Conservation (phyloP, 2,329 filamentous ascomycete species). For the Achaetomium macrosporum region DNA sequence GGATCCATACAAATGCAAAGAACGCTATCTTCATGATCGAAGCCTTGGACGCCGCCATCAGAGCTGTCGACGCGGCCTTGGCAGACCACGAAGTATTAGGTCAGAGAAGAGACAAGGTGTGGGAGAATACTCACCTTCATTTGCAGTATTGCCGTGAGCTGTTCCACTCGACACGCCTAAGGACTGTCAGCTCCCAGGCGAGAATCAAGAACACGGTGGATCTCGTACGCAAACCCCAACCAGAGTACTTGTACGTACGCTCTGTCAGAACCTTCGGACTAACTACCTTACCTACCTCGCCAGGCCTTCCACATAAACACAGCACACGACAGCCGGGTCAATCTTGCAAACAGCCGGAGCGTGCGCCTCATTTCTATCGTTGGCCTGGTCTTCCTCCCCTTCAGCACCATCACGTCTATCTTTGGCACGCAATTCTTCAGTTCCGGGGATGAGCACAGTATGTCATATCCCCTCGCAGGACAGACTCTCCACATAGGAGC, state of each 20-base stretch:
- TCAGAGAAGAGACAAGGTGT: background rate
- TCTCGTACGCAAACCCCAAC: background rate
- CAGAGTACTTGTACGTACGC: background rate
- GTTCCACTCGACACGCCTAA: slow-evolving; percentile 6
- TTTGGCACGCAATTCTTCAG: slow-evolving; percentile 17
- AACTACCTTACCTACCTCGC: background rate
- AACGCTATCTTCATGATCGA: slow-evolving; percentile 11
- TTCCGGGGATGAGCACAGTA: background rate
- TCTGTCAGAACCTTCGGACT: no score
- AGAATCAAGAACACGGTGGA: slow-evolving; percentile 13
- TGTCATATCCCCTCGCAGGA: no score
- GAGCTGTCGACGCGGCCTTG: slow-evolving; percentile 1
- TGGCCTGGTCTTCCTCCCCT: slow-evolving; percentile 13
- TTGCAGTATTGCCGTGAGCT: slow-evolving; percentile 4
- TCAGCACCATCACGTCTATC: slow-evolving; percentile 9
- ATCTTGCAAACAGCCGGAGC: slow-evolving; percentile 11
- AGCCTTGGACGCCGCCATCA: slow-evolving; percentile 6
- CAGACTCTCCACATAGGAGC: no score
- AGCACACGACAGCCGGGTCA: slow-evolving; percentile 7
- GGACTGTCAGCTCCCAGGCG: slow-evolving; percentile 2
- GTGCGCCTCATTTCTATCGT: slow-evolving; percentile 15
- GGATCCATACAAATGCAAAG: slow-evolving; percentile 12
- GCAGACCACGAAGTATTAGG: background rate
- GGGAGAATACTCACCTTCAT: slow-evolving; percentile 4
- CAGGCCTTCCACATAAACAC: slow-evolving; percentile 12